phyloP scores from a whole-genome alignment of 108 stramenopile genomes.

The Cyclotella baltica region DNA sequence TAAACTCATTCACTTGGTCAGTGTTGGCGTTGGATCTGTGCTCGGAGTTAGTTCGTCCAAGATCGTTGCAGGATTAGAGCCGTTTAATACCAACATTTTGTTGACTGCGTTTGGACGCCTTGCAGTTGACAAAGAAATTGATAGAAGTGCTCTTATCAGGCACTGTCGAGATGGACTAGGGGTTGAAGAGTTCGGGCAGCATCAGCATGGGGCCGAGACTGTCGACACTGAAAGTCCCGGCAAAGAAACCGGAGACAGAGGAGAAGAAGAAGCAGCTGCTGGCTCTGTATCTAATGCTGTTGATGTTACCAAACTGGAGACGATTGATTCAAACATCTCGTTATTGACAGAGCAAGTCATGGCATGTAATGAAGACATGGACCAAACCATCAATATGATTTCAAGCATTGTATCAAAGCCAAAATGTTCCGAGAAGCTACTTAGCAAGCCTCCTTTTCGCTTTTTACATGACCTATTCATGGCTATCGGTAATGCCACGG shows the following conservation, averaged over 20 bases:
- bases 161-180: conserved; percentile 37
- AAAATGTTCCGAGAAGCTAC: conserved; percentile 78
- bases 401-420: conserved; percentile 68
- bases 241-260: no score
- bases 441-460: conserved; percentile 86
- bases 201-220: no score
- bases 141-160: conserved; percentile 21
- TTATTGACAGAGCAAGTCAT: conserved; percentile 12
- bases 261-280: no score
- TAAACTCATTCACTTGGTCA: conserved; percentile 54
- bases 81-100: conserved; percentile 41
- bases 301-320: background rate
- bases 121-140: conserved; percentile 34
- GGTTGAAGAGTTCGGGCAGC: conserved; percentile 17
- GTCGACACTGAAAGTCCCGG: no score
- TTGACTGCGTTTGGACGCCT: conserved; percentile 29
- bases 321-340: background rate
- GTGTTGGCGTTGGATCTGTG: conserved; percentile 23
- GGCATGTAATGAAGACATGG: conserved; percentile 42
- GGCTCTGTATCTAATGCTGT: background rate
- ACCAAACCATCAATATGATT: conserved; percentile 51
- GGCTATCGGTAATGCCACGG: conserved; percentile 55
- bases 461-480: conserved; percentile 84
- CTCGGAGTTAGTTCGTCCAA: conserved; percentile 36
- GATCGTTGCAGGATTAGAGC: conserved; percentile 55